Evolutionary conservation across 768 basidiomycete species (phyloP).

Genomic region (Termitomyces sp.): DNA sequence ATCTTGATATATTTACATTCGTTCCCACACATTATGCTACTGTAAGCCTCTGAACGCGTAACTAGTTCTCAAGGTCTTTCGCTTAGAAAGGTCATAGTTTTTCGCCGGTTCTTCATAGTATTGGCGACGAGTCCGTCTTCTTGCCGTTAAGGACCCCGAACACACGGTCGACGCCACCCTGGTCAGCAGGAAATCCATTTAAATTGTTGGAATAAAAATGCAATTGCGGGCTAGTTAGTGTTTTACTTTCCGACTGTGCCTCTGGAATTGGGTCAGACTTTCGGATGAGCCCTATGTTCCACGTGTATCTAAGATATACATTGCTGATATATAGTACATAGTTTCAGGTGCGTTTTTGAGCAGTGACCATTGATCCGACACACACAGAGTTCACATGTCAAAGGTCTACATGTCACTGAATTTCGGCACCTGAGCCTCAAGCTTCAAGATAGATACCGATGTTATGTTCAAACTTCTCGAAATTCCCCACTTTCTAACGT

Average conservation of each 20-base stretch:
- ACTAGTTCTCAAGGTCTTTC: constrained; percentile 12
- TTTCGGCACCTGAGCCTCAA: not conserved
- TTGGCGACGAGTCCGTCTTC: constrained; percentile 29
- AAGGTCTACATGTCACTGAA: not conserved
- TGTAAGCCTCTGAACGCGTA: constrained; percentile 22
- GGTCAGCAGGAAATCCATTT: constrained; percentile 2
- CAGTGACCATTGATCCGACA: not conserved
- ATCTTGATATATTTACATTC: not conserved
- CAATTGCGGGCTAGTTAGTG: not conserved
- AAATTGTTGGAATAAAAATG: constrained; percentile 11
- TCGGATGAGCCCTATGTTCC: not conserved
- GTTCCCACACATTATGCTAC: constrained; percentile 13
- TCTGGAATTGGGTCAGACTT: not conserved
- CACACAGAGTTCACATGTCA: not conserved
- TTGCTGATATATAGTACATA: too few relatives aligned
- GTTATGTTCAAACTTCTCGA: not conserved
- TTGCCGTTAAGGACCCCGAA: constrained; percentile 18
- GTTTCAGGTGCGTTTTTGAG: not conserved
- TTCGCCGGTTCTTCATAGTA: constrained; percentile 9
- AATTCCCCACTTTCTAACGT: constrained; percentile 11
- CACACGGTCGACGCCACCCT: constrained; percentile 14
- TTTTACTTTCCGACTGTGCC: not conserved
- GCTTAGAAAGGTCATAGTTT: too few relatives aligned
- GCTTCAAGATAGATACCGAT: not conserved
- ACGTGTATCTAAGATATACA: not conserved